Conservation (phyloP, 768 basidiomycete species). For the Rhizopogon rudus region DNA sequence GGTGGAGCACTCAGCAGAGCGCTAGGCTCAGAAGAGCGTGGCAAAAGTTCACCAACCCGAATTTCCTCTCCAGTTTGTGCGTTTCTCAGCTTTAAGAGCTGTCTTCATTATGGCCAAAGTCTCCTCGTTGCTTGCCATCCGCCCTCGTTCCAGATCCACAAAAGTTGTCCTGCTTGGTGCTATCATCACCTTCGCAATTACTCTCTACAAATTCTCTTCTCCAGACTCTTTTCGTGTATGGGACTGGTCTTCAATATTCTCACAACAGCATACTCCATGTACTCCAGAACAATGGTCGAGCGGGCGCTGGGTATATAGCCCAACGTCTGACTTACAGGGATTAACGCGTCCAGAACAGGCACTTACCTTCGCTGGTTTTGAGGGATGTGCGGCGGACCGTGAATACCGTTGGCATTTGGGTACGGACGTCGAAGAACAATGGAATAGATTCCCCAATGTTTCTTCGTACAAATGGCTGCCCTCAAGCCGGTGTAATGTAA, state of each 20-base stretch:
- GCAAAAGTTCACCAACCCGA: background rate
- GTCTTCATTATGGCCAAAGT: conserved; percentile 6
- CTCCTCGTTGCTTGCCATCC: conserved; percentile 7
- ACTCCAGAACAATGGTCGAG: conserved; percentile 29
- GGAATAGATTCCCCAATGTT: conserved; percentile 48
- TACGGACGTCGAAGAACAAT: conserved; percentile 41
- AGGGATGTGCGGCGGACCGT: conserved; percentile 58
- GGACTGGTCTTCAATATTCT: conserved; percentile 21
- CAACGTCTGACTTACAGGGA: conserved; percentile 26
- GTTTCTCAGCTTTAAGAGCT: background rate
- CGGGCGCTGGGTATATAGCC: conserved; percentile 39
- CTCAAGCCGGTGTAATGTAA: conserved; percentile 37
- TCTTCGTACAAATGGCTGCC: conserved; percentile 53
- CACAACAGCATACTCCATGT: conserved; percentile 24
- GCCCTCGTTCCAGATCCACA: conserved; percentile 17
- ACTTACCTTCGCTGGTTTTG: conserved; percentile 48
- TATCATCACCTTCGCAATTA: conserved; percentile 20
- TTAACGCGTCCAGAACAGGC: conserved; percentile 40
- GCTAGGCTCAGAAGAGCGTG: background rate
- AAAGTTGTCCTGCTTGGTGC: conserved; percentile 22
- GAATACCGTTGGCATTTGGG: conserved; percentile 64
- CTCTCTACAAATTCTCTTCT: conserved; percentile 26
- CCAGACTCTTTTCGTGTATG: conserved; percentile 9
- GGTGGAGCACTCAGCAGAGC: too few relatives aligned
- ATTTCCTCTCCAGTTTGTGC: background rate